These are phyloP conservation scores for Trypanosoma melophagium DNA, from an alignment of 208 protist genomes.

Conservation along the genomic window DNA sequence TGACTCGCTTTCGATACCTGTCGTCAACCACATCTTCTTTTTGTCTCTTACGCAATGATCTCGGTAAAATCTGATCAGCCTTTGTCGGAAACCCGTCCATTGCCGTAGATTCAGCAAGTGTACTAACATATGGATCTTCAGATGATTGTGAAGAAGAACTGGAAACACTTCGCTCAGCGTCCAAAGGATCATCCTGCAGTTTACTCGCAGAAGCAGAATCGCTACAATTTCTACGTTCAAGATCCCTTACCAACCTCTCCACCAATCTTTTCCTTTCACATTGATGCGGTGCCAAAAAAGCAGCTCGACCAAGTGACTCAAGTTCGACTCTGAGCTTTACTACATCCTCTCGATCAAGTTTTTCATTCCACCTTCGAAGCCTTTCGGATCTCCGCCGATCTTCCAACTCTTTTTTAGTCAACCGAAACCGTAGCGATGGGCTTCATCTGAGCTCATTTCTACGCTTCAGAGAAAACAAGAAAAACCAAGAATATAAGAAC, in stretches of 20 bases:
- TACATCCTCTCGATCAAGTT: slow-evolving; percentile 48
- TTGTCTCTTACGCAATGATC: slow-evolving; percentile 23
- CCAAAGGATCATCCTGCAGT: neutral
- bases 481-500: neutral
- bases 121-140: slow-evolving; percentile 10
- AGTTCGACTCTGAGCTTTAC: slow-evolving; percentile 55
- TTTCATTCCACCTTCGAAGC: slow-evolving; percentile 48
- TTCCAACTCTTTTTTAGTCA: slow-evolving; percentile 45
- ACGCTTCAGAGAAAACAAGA: neutral
- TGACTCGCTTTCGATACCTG: slow-evolving; percentile 25
- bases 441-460: slow-evolving; percentile 30
- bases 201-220: neutral
- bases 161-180: slow-evolving; percentile 1
- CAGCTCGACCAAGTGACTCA: slow-evolving; percentile 44
- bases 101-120: neutral
- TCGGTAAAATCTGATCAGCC: slow-evolving; percentile 29
- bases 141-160: slow-evolving; percentile 12
- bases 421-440: slow-evolving; percentile 48
- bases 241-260: slow-evolving; percentile 43
- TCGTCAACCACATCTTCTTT: neutral
- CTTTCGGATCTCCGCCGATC: slow-evolving; percentile 48
- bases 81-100: neutral
- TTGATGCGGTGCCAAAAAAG: slow-evolving; percentile 71
- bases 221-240: slow-evolving; percentile 13
- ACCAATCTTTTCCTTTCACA: slow-evolving; percentile 69